These are phyloP conservation scores for Rachicladosporium sp. DNA, from an alignment of 2,329 filamentous ascomycete genomes.

Conservation along the genomic window DNA sequence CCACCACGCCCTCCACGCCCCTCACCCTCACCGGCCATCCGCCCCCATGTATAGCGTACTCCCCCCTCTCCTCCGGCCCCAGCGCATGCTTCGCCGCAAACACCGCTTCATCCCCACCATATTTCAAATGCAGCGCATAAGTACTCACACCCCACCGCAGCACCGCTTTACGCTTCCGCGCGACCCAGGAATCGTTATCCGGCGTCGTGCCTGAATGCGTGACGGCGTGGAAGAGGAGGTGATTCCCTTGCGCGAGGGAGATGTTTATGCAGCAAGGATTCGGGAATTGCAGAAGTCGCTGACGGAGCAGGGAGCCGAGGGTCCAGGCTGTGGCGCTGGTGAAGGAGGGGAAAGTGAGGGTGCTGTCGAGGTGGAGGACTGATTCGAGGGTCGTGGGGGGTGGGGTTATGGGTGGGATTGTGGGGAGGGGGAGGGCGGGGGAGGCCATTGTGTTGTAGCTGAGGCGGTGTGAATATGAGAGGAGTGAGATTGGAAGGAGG, in stretches of 20 bases:
- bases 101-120: slow-evolving; percentile 47
- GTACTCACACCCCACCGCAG: slow-evolving; percentile 57
- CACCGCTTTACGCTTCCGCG: slow-evolving; percentile 59
- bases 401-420: too few relatives aligned
- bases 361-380: slow-evolving; percentile 30
- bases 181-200: slow-evolving; percentile 46
- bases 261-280: slow-evolving; percentile 53
- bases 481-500: too few relatives aligned
- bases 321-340: slow-evolving; percentile 52
- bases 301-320: slow-evolving; percentile 52
- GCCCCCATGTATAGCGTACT: slow-evolving; percentile 69
- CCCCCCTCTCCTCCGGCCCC: slow-evolving; percentile 35
- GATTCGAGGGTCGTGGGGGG: slow-evolving; percentile 17
- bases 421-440: too few relatives aligned
- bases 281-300: slow-evolving; percentile 44
- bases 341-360: slow-evolving; percentile 41
- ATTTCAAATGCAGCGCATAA: slow-evolving; percentile 61
- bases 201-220: slow-evolving; percentile 55
- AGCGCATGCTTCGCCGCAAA: slow-evolving; percentile 57
- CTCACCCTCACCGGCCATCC: slow-evolving; percentile 59
- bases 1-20: slow-evolving; percentile 64
- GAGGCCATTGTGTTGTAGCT: too few relatives aligned
- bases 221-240: slow-evolving; percentile 53
- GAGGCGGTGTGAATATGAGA: too few relatives aligned
- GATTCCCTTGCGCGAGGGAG: slow-evolving; percentile 40